Conservation (phyloP, 1,284 basidiomycete genomes). For the Peniophora sp. region DNA sequence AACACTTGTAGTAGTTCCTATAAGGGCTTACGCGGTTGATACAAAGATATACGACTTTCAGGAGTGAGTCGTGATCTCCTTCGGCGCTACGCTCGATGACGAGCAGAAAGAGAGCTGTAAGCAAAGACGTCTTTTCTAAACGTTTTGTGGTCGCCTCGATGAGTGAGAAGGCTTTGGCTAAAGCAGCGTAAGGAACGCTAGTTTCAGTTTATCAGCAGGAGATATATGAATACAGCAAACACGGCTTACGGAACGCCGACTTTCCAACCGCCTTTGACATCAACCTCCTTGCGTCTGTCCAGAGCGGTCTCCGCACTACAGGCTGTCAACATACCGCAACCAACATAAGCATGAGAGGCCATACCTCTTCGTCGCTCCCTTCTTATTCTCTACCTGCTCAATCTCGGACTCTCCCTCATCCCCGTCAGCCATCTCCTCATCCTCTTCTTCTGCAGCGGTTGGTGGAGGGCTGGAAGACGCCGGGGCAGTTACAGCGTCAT, state of each 20-base stretch:
- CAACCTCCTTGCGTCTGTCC: slow-evolving; percentile 60
- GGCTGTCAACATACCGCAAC: not conserved
- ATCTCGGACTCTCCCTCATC: slow-evolving; percentile 51
- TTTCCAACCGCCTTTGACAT: slow-evolving; percentile 84
- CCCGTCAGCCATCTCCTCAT: slow-evolving; percentile 3
- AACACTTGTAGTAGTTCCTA: not conserved
- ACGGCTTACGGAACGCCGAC: slow-evolving; percentile 69
- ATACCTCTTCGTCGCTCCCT: slow-evolving; percentile 57
- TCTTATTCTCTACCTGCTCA: slow-evolving; percentile 37
- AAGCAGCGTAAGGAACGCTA: slow-evolving; percentile 90
- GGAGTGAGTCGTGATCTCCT: slow-evolving; percentile 62
- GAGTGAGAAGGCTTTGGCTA: slow-evolving; percentile 81
- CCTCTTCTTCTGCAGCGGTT: slow-evolving; percentile 1
- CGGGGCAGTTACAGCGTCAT: slow-evolving; percentile 10
- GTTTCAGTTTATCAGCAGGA: slow-evolving; percentile 5
- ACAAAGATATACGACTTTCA: slow-evolving; percentile 92
- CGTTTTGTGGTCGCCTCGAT: slow-evolving; percentile 97
- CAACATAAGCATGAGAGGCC: slow-evolving; percentile 12
- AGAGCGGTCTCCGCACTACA: slow-evolving; percentile 66
- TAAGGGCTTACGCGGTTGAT: slow-evolving; percentile 81
- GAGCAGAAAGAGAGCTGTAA: slow-evolving; percentile 84
- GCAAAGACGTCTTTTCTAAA: slow-evolving; percentile 83
- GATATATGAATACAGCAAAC: no score
- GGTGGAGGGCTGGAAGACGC: not conserved
- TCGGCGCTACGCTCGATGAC: slow-evolving; percentile 81